These are phyloP conservation scores for Arabidopsis thaliana DNA, from an alignment of 345 rosid species.

Conservation along the genomic window TAIR10.1 NC_003070.9:6227501-6228000, in stretches of 20 bases:
- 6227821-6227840: background rate
- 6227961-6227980: slow-evolving; percentile 53
- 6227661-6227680: slow-evolving; percentile 38
- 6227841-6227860: slow-evolving; percentile 11
- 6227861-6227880: slow-evolving; percentile 13
- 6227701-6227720: slow-evolving; percentile 54
- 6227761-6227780: background rate
- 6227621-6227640: slow-evolving; percentile 47
- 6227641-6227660: slow-evolving; percentile 42
- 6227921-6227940: slow-evolving; percentile 33
- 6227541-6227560: slow-evolving; percentile 32
- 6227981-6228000: slow-evolving; percentile 43
- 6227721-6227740: background rate
- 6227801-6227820: slow-evolving; percentile 25
- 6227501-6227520: slow-evolving; percentile 16
- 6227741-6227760: slow-evolving; percentile 14
- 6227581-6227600: slow-evolving; percentile 45
- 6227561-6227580: slow-evolving; percentile 63
- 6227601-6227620: slow-evolving; percentile 42
- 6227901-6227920: slow-evolving; percentile 37
- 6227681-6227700: slow-evolving; percentile 65
- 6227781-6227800: background rate
- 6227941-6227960: slow-evolving; percentile 14
- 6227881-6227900: slow-evolving; percentile 15
- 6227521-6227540: background rate